Base-by-base conservation (phyloP, 352 stramenopile species). In the Lagenidium giganteum region DNA sequence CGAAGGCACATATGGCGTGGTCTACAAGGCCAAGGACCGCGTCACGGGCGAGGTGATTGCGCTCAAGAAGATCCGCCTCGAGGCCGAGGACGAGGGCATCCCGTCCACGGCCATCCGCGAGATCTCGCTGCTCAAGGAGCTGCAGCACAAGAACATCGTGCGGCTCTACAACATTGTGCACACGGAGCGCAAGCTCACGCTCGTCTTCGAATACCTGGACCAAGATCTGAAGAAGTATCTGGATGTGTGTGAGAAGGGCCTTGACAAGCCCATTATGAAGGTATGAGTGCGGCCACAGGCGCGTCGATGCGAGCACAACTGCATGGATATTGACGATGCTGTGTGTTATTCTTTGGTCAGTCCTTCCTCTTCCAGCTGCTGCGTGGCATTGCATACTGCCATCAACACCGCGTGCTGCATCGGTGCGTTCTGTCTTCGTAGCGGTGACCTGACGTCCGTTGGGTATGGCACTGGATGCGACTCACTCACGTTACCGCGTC, bases 141-240 rank as follows among this genome's bases (percentile, higher is more conserved):
- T 99, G 21, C 84, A 96, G 55, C 97, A 99, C 67, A 81, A 91
- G 54, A 98, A 98, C 67, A 98, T 99, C 55, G 89, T 99, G 35
- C 80, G 79, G 34, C 78, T 99, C 26, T 99, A 99, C 78, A 98
- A 99, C 70, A 97, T 99, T 12, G 96, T 99, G 46, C 97, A 99
- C 78, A 98, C 95, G 31, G 96, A 99, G 65, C 75, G 89, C 27
- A 97, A 98, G 67, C 80, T 99, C 35, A 99, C 96, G 40, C 82
- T 99, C 13, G 97, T 99, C 14, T 99, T 99, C 69, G 97, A 99
- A 78, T 99, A 98, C 69, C 67, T 99, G 20, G 97, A 99, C 64
- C 95, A 99, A 67, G 97, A 99, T 68, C 77, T 99, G 14, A 99
- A 99, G 70, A 99, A 99, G 66, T 99, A 99, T 67, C 72, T 99